A percentile compares a stretch with the other conserved stretches of the same genome.
These are phyloP conservation scores for Calonectria honghensis DNA, from an alignment of 2,329 filamentous ascomycete species.

Conservation along the genomic window DNA sequence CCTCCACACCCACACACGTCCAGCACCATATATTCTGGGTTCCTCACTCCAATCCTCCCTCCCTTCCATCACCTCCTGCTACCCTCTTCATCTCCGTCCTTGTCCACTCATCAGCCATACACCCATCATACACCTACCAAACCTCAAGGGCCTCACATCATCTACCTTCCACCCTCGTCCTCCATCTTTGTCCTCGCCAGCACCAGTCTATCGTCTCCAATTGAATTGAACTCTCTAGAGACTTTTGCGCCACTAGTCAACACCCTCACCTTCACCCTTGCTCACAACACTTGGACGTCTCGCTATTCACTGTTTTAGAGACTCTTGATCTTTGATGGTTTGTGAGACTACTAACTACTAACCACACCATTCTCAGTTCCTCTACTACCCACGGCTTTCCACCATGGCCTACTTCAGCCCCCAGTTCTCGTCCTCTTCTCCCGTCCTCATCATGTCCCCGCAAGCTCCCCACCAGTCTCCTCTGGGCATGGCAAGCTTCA, in stretches of 20 bases:
- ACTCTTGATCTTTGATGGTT: slow-evolving; percentile 55
- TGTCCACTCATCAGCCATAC: slow-evolving; percentile 18
- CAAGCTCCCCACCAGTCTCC: slow-evolving; percentile 59
- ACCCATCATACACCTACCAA: slow-evolving; percentile 26
- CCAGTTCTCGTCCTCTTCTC: slow-evolving; percentile 65
- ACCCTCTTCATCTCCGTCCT: slow-evolving; percentile 31
- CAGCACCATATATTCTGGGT: slow-evolving; percentile 28
- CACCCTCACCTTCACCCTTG: slow-evolving; percentile 18
- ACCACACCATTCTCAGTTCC: slow-evolving; percentile 51
- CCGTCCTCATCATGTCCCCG: slow-evolving; percentile 64
- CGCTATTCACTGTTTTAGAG: slow-evolving; percentile 19
- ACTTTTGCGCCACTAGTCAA: neutral
- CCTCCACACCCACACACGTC: slow-evolving; percentile 41
- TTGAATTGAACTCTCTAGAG: slow-evolving; percentile 27
- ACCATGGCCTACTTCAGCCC: slow-evolving; percentile 67
- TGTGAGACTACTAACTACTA: slow-evolving; percentile 59
- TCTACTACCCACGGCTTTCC: slow-evolving; percentile 37
- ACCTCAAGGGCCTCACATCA: slow-evolving; percentile 36
- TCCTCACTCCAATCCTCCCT: slow-evolving; percentile 22
- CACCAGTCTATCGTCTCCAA: slow-evolving; percentile 23
- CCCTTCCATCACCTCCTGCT: slow-evolving; percentile 25
- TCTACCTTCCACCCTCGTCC: slow-evolving; percentile 31
- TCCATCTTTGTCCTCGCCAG: slow-evolving; percentile 40
- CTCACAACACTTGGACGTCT: slow-evolving; percentile 2
- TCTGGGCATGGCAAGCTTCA: slow-evolving; percentile 57